These are phyloP conservation scores for Aspergillus bombycis DNA, from an alignment of 2,329 filamentous ascomycete genomes.

Conservation along the genomic window DNA sequence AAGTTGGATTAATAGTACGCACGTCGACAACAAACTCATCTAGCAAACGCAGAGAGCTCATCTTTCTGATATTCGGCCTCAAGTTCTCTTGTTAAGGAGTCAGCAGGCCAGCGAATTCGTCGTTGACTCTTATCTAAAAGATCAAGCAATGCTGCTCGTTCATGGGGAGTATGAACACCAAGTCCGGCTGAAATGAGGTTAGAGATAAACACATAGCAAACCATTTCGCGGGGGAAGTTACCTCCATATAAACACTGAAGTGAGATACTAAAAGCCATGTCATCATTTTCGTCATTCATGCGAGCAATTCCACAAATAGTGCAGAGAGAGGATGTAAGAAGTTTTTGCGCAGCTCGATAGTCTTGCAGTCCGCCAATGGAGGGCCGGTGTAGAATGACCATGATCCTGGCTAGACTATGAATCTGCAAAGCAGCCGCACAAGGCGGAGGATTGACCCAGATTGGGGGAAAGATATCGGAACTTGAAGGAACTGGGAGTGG, in stretches of 20 bases:
- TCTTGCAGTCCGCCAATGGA: slow-evolving; percentile 54
- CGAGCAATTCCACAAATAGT: slow-evolving; percentile 33
- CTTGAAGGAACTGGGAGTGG: slow-evolving; percentile 40
- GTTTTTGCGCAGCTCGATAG: slow-evolving; percentile 37
- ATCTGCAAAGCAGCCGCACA: slow-evolving; percentile 56
- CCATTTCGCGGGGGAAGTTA: slow-evolving; percentile 7
- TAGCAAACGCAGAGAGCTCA: slow-evolving; percentile 17
- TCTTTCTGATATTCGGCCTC: slow-evolving; percentile 30
- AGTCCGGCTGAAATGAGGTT: slow-evolving; percentile 24
- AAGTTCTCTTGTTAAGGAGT: slow-evolving; percentile 27
- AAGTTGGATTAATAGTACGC: neutral
- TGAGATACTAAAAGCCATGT: slow-evolving; percentile 25
- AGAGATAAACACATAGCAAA: neutral
- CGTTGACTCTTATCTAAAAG: slow-evolving; percentile 26
- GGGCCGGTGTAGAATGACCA: slow-evolving; percentile 58
- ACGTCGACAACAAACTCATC: slow-evolving; percentile 3
- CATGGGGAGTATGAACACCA: slow-evolving; percentile 28
- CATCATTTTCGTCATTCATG: slow-evolving; percentile 23
- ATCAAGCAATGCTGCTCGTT: slow-evolving; percentile 26
- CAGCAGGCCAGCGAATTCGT: slow-evolving; percentile 26
- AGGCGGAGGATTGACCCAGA: slow-evolving; percentile 56
- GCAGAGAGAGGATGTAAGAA: slow-evolving; percentile 25
- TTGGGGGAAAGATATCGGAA: slow-evolving; percentile 45
- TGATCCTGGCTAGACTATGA: slow-evolving; percentile 56
- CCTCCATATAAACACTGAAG: slow-evolving; percentile 33